These are phyloP conservation scores for Capronia coronata DNA, from an alignment of 2,329 filamentous ascomycete genomes.

Conservation along the genomic window DNA sequence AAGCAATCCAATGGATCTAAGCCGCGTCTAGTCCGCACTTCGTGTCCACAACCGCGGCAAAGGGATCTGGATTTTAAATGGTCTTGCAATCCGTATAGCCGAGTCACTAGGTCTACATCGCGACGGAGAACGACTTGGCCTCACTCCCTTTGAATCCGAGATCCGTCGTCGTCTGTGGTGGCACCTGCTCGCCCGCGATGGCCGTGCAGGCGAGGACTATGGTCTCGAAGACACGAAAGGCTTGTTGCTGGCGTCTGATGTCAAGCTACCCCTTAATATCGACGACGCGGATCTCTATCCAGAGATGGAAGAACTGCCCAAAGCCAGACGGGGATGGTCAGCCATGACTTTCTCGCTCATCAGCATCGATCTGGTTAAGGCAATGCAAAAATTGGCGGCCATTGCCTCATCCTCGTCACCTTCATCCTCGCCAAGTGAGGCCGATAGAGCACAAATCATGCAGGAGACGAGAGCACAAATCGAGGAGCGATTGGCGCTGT, in stretches of 20 bases:
- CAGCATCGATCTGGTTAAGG: conserved; percentile 47
- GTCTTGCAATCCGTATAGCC: conserved; percentile 21
- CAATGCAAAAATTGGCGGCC: conserved; percentile 40
- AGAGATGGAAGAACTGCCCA: conserved; percentile 5
- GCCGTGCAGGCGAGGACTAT: conserved; percentile 10
- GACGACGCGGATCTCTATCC: conserved; percentile 13
- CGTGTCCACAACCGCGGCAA: conserved; percentile 14
- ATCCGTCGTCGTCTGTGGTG: conserved; percentile 25
- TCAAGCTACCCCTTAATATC: conserved; percentile 14
- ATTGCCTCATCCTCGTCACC: conserved; percentile 34
- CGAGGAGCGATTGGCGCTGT: conserved; percentile 44
- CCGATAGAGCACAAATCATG: conserved; percentile 37
- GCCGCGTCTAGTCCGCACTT: conserved; percentile 12
- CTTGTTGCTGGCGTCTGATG: conserved; percentile 11
- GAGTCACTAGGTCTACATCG: conserved; percentile 22
- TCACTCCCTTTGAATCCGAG: conserved; percentile 20
- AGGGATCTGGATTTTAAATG: conserved; percentile 22
- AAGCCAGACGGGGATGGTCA: conserved; percentile 45
- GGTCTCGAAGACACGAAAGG: conserved; percentile 7
- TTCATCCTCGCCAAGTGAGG: conserved; percentile 26
- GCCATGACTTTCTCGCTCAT: conserved; percentile 53
- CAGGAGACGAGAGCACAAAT: conserved; percentile 43
- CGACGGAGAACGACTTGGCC: conserved; percentile 13
- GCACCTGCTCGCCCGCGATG: conserved; percentile 19
- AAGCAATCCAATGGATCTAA: background rate